phyloP scores from a whole-genome alignment of 2,329 filamentous ascomycete genomes.

The Fusarium drepaniforme region DNA sequence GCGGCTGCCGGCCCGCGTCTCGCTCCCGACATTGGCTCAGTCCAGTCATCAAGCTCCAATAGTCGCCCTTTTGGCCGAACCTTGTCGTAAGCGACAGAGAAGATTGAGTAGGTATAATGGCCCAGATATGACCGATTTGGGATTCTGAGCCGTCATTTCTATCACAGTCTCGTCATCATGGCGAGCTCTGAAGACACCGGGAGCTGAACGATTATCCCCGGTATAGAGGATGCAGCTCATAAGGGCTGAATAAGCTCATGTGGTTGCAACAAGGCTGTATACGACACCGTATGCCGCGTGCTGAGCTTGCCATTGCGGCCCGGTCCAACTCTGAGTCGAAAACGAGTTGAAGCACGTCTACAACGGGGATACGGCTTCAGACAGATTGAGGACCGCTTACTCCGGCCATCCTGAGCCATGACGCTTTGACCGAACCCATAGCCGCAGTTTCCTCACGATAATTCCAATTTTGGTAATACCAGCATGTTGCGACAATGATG shows the following conservation, averaged over 20 bases:
- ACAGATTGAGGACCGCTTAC: not conserved
- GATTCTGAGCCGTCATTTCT: slow-evolving; percentile 4
- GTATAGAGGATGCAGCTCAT: slow-evolving; percentile 36
- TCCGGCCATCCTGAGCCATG: not conserved
- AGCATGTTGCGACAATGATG: slow-evolving; percentile 25
- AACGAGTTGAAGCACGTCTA: slow-evolving; percentile 2
- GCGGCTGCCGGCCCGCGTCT: slow-evolving; percentile 27
- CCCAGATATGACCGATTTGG: not conserved
- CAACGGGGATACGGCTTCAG: not conserved
- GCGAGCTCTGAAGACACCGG: not conserved
- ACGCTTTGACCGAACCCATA: slow-evolving; percentile 8
- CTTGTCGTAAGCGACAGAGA: slow-evolving; percentile 17
- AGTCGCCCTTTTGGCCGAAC: slow-evolving; percentile 21
- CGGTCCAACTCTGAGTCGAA: slow-evolving; percentile 9
- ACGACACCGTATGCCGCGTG: not conserved
- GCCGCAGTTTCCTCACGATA: not conserved
- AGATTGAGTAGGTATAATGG: not conserved
- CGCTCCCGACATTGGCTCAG: slow-evolving; percentile 18
- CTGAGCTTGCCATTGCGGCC: not conserved
- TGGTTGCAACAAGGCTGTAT: not conserved
- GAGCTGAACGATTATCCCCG: not conserved
- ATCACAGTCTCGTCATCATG: slow-evolving; percentile 29
- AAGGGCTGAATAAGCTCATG: not conserved
- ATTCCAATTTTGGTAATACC: slow-evolving; percentile 1
- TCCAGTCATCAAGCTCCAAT: slow-evolving; percentile 16